Base-by-base conservation (phyloP, 1,284 basidiomycete species). In the Austroboletus niveus region DNA sequence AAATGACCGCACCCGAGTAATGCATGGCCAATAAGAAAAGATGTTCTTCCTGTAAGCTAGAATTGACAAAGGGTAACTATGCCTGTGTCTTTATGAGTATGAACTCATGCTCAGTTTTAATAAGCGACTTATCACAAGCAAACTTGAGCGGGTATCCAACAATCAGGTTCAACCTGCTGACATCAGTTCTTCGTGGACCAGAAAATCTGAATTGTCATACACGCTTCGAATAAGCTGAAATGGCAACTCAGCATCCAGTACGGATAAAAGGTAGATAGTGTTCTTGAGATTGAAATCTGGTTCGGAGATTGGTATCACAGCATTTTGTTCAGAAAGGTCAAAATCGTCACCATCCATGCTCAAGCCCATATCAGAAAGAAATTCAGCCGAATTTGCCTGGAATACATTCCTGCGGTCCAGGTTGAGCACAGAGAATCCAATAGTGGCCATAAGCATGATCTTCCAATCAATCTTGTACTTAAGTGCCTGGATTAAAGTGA, bases 191-290 rank as follows among this genome's bases (percentile, higher is more conserved):
- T 34, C 5, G 11, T 24, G 5, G 4, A 40, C 20, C 8, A 24
- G 10, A 24, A 24, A 17, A 17, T 36, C 15, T 6, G 35, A 20
- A 24, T 4, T 12, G 3, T 58, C 70, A 41, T 29, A 86, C 75
- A n/a, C 81, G 73, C 66, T 89, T 89, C 4, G 84, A 87, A 41
- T 89, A 12, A 89, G 71, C 57, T 88, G 86, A 1, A 85, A 87
- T n/a, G 87, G 86, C 29, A 88, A 66, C 60, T 86, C 84, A 6
- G 82, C 82, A 36, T 65, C 70, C 36, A 88, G 68, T 67, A 88
- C 87, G 34, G 79, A 69, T 1, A 86, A 54, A 47, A 79, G 74
- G 56, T 78, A 80, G 3, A 85, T 51, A 1, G 73, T 80, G 57
- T 85, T 87, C 12, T 84, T 87, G 36, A 80, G 64, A 65, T 89